Percentiles rank a stretch among this genome's conserved stretches.
phyloP scores from a whole-genome alignment of 352 stramenopile species.

The Globisporangium lucens region DNA sequence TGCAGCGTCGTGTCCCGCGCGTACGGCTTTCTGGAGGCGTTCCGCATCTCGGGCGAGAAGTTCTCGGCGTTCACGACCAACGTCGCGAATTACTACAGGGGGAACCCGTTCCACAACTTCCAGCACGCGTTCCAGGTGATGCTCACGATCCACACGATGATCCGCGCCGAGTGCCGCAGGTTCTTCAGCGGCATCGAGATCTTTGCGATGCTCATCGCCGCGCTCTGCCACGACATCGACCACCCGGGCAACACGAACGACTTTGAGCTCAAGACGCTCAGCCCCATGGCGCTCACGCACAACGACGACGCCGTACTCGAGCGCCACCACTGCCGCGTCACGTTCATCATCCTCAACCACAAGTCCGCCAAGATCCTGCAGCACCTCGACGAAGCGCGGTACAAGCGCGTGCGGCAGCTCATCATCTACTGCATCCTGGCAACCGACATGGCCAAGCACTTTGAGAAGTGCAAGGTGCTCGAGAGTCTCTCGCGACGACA shows the following conservation, averaged over 20 bases:
- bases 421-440: slow-evolving; percentile 72
- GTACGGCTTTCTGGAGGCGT: slow-evolving; percentile 54
- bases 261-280: slow-evolving; percentile 78
- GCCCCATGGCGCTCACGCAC: slow-evolving; percentile 77
- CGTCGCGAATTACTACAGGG: slow-evolving; percentile 66
- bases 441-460: slow-evolving; percentile 79
- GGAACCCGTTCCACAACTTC: slow-evolving; percentile 81
- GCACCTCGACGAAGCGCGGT: slow-evolving; percentile 45
- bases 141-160: slow-evolving; percentile 53
- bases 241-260: slow-evolving; percentile 83
- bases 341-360: slow-evolving; percentile 76
- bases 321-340: slow-evolving; percentile 73
- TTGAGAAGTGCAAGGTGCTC: slow-evolving; percentile 65
- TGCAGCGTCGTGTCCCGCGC: slow-evolving; percentile 45
- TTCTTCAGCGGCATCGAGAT: slow-evolving; percentile 66
- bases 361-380: slow-evolving; percentile 74
- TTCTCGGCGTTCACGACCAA: slow-evolving; percentile 50
- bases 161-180: slow-evolving; percentile 52
- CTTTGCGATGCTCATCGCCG: slow-evolving; percentile 68
- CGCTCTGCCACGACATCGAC: slow-evolving; percentile 80
- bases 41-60: slow-evolving; percentile 51
- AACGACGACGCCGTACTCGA: slow-evolving; percentile 84
- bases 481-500: slow-evolving; percentile 58
- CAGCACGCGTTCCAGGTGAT: slow-evolving; percentile 74
- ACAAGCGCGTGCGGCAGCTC: slow-evolving; percentile 52